A percentile compares a stretch with the other conserved stretches of the same genome.
phyloP scores from a whole-genome alignment of 2,329 filamentous ascomycete species.

The Didymella sp. region DNA sequence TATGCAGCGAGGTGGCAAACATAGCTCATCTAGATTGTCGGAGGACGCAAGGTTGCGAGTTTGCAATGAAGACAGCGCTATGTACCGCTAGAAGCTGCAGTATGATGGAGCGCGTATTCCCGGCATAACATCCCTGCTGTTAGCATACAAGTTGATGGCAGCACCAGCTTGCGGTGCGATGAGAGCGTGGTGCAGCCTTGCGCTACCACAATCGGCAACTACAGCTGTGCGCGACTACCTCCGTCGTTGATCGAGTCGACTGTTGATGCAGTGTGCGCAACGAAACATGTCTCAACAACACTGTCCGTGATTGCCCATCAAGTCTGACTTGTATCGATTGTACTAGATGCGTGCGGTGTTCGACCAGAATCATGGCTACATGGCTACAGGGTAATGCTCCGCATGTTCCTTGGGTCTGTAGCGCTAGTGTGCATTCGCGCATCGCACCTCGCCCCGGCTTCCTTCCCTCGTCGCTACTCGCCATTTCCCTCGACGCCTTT shows the following conservation, averaged over 20 bases:
- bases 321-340: not conserved
- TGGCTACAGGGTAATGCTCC: constrained; percentile 17
- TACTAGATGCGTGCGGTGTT: constrained; percentile 8
- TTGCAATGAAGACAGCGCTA: not conserved
- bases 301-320: not conserved
- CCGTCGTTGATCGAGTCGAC: not conserved
- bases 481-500: constrained; percentile 13
- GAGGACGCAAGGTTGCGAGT: not conserved
- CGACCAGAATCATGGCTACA: constrained; percentile 3
- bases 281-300: not conserved
- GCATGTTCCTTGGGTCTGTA: constrained; percentile 19
- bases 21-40: not conserved
- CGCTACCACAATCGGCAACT: constrained; percentile 8
- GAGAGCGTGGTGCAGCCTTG: constrained; percentile 13
- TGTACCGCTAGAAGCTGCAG: not conserved
- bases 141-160: not conserved
- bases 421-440: constrained; percentile 17
- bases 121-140: too few species aligned
- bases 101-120: not conserved
- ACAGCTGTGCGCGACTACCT: constrained; percentile 4
- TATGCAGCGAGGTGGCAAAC: constrained; percentile 8
- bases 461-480: constrained; percentile 16
- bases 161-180: constrained; percentile 1
- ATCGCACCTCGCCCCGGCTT: constrained; percentile 19
- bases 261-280: not conserved